A percentile compares a stretch with the other conserved stretches of the same genome.
phyloP scores from a whole-genome alignment of 1,284 basidiomycete genomes.

The Boletus smithii region DNA sequence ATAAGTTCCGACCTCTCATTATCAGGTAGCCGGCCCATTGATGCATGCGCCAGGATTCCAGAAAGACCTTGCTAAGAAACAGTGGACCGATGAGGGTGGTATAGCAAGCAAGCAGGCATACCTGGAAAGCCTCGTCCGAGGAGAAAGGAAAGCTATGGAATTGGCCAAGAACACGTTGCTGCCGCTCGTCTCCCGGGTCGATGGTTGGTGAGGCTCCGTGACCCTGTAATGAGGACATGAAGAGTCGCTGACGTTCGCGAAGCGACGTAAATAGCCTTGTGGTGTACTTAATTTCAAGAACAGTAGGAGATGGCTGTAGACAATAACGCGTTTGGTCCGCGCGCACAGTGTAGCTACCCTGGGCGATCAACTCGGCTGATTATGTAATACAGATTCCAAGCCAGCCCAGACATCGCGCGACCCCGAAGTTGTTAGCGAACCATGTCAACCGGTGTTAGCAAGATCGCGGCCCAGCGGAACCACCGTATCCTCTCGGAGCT shows the following conservation, averaged over 20 bases:
- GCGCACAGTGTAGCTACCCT: no score
- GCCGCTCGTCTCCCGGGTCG: constrained; percentile 9
- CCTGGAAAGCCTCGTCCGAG: constrained; percentile 58
- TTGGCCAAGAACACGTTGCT: constrained; percentile 31
- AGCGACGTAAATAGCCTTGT: constrained; percentile 18
- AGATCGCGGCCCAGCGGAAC: constrained; percentile 64
- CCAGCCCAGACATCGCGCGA: no score
- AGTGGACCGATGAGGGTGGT: background rate
- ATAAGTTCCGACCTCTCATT: constrained; percentile 47
- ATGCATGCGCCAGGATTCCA: constrained; percentile 46
- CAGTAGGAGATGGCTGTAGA: background rate
- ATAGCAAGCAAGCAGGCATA: constrained; percentile 27
- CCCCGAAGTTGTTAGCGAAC: background rate
- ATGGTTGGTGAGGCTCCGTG: constrained; percentile 6
- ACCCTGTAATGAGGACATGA: constrained; percentile 22
- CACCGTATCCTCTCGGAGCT: constrained; percentile 67
- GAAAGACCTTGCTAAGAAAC: constrained; percentile 56
- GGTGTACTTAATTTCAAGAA: constrained; percentile 1
- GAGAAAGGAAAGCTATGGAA: constrained; percentile 50
- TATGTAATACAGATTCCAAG: constrained; percentile 16
- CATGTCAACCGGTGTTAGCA: constrained; percentile 46
- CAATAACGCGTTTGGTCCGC: background rate
- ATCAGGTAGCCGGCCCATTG: constrained; percentile 37
- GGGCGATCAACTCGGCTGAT: no score
- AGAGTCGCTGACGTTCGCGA: background rate